phyloP scores from a whole-genome alignment of 2,329 filamentous ascomycete species.

The Sclerotinia subarctica region DNA sequence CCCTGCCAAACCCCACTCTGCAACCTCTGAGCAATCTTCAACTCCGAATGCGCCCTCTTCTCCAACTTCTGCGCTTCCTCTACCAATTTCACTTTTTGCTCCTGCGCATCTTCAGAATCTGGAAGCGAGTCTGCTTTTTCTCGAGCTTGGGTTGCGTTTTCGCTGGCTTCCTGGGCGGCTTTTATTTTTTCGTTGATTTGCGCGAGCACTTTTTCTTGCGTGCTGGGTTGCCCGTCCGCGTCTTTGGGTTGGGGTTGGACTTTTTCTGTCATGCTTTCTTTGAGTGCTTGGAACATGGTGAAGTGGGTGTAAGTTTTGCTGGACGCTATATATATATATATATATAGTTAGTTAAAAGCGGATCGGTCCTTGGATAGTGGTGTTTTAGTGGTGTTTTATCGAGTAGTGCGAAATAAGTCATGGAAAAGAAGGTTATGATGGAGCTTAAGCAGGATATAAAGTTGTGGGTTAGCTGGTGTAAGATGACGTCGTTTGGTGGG shows the following conservation, averaged over 20 bases:
- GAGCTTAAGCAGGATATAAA: slow-evolving; percentile 16
- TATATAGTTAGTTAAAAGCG: background rate
- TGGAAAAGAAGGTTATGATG: background rate
- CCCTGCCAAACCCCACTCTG: slow-evolving; percentile 35
- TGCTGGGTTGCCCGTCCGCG: slow-evolving; percentile 11
- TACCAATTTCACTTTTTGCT: slow-evolving; percentile 25
- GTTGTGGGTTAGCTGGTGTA: slow-evolving; percentile 15
- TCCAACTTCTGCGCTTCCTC: slow-evolving; percentile 28
- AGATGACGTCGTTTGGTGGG: slow-evolving; percentile 18
- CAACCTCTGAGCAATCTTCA: slow-evolving; percentile 58
- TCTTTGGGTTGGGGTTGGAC: slow-evolving; percentile 7
- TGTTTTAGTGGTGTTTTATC: background rate
- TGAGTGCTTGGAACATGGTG: slow-evolving; percentile 6
- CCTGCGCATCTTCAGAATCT: slow-evolving; percentile 20
- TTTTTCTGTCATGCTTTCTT: slow-evolving; percentile 5
- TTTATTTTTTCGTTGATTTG: slow-evolving; percentile 23
- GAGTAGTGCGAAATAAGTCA: background rate
- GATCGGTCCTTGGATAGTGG: background rate
- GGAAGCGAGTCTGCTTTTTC: slow-evolving; percentile 18
- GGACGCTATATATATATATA: background rate
- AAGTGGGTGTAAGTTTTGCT: background rate
- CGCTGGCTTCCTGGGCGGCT: slow-evolving; percentile 22
- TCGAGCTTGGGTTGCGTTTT: slow-evolving; percentile 19
- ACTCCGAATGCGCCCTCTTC: slow-evolving; percentile 50
- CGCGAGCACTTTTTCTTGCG: slow-evolving; percentile 26